phyloP scores from a whole-genome alignment of 768 basidiomycete genomes.

The Leccinum truebloodii region DNA sequence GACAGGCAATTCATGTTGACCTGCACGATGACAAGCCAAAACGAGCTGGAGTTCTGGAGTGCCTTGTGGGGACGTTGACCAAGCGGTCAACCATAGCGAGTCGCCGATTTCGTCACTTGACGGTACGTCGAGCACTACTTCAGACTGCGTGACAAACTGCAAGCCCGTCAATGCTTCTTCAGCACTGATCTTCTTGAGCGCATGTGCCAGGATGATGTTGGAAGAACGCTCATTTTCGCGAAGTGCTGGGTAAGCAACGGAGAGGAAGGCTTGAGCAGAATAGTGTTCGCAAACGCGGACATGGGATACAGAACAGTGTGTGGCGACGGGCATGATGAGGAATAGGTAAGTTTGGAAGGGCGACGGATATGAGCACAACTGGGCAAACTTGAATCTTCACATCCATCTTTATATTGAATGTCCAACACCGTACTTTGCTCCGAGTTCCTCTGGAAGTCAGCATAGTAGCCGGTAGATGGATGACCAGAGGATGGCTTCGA shows the following conservation, averaged over 20 bases:
- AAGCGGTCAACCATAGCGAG: conserved; percentile 53
- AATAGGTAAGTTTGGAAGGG: neutral
- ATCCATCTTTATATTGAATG: conserved; percentile 12
- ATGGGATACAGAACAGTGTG: conserved; percentile 18
- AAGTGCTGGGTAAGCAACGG: conserved; percentile 42
- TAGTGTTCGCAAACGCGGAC: conserved; percentile 40
- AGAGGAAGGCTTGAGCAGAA: conserved; percentile 42
- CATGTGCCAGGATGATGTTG: conserved; percentile 55
- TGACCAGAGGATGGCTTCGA: conserved; percentile 15
- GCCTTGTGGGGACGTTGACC: conserved; percentile 38
- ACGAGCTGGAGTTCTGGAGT: conserved; percentile 41
- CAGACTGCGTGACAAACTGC: conserved; percentile 36
- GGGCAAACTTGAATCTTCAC: neutral
- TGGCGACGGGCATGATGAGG: conserved; percentile 34
- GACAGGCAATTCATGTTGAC: conserved; percentile 49
- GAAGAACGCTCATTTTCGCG: conserved; percentile 46
- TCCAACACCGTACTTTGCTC: conserved; percentile 13
- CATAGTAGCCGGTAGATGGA: conserved; percentile 7
- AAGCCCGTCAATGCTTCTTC: conserved; percentile 40
- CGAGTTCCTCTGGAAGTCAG: conserved; percentile 20
- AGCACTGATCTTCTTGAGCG: conserved; percentile 42
- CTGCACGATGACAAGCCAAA: conserved; percentile 47
- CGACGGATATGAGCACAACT: conserved; percentile 4
- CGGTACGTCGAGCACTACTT: conserved; percentile 32
- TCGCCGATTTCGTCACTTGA: conserved; percentile 23